These are phyloP conservation scores for Yamadazyma philogaea DNA, from an alignment of 805 yeast genomes.

Conservation along the genomic window DNA sequence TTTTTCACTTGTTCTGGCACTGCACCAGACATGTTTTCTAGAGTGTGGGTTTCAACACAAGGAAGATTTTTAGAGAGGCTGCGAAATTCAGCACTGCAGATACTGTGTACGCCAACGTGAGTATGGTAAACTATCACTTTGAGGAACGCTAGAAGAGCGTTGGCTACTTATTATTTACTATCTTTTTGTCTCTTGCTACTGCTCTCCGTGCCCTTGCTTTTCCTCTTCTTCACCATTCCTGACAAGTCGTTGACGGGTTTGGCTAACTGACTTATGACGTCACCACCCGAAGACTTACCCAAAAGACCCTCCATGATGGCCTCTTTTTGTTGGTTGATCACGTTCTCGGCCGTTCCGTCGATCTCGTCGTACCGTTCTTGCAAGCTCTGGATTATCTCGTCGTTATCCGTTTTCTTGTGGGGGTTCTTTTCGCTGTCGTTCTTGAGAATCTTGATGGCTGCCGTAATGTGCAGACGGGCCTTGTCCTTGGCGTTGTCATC, in stretches of 20 bases:
- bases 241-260: slow-evolving; percentile 57
- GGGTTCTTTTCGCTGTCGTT: slow-evolving; percentile 37
- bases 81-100: neutral
- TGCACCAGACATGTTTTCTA: neutral
- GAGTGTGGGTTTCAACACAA: neutral
- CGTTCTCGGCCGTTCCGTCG: slow-evolving; percentile 48
- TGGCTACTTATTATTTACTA: too few species aligned
- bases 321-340: slow-evolving; percentile 47
- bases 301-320: slow-evolving; percentile 55
- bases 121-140: too few species aligned
- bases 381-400: slow-evolving; percentile 53
- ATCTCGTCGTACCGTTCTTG: slow-evolving; percentile 55
- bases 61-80: neutral
- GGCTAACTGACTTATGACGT: slow-evolving; percentile 11
- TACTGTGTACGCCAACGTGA: too few species aligned
- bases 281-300: slow-evolving; percentile 34
- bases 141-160: too few species aligned
- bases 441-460: slow-evolving; percentile 48
- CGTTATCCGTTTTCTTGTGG: slow-evolving; percentile 38
- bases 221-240: slow-evolving; percentile 58
- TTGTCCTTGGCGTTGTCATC: slow-evolving; percentile 43
- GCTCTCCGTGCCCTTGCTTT: slow-evolving; percentile 14
- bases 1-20: neutral
- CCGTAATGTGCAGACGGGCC: slow-evolving; percentile 53
- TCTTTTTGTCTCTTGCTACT: slow-evolving; percentile 3